phyloP scores from a whole-genome alignment of 1,284 basidiomycete species.

The Paramarasmius palmivorus region DNA sequence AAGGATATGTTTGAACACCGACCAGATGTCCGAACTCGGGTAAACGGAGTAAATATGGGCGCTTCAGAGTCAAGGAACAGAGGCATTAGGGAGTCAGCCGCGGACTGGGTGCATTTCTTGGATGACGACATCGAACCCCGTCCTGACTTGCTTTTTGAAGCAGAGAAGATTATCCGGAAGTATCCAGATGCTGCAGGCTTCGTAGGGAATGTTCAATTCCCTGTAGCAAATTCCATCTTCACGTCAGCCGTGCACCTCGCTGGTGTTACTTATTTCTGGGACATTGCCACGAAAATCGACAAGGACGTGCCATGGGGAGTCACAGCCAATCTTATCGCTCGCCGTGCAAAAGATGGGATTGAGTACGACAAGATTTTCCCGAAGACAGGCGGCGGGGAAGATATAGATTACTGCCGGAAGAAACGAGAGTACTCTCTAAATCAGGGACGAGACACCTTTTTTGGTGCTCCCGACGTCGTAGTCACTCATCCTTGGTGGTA shows the following conservation, averaged over 20 bases:
- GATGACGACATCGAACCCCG: constrained; percentile 56
- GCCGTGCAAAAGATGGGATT: constrained; percentile 46
- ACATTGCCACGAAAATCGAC: constrained; percentile 52
- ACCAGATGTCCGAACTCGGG: constrained; percentile 47
- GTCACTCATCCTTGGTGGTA: constrained; percentile 64
- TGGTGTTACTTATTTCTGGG: constrained; percentile 62
- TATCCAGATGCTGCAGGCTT: constrained; percentile 53
- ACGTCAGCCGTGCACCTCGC: constrained; percentile 55
- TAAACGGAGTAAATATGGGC: constrained; percentile 43
- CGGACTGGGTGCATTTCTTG: constrained; percentile 52
- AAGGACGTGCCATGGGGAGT: constrained; percentile 62
- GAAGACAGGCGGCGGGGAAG: constrained; percentile 65
- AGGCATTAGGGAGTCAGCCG: constrained; percentile 47
- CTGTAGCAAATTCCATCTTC: constrained; percentile 46
- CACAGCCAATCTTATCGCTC: constrained; percentile 56
- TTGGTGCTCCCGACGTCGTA: constrained; percentile 45
- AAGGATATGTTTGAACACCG: constrained; percentile 35
- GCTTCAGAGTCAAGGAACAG: constrained; percentile 52
- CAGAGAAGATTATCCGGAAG: constrained; percentile 46
- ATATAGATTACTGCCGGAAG: constrained; percentile 58
- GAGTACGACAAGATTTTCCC: constrained; percentile 49
- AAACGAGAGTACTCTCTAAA: constrained; percentile 43
- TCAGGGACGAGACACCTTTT: constrained; percentile 41
- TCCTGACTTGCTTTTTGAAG: constrained; percentile 43
- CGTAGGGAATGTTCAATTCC: constrained; percentile 52